Evolutionary conservation across 225 moss, liverwort and hornwort genomes (phyloP), one percentile per base, ranked within the genome.

Genomic region (Neckera pumila): DNA sequence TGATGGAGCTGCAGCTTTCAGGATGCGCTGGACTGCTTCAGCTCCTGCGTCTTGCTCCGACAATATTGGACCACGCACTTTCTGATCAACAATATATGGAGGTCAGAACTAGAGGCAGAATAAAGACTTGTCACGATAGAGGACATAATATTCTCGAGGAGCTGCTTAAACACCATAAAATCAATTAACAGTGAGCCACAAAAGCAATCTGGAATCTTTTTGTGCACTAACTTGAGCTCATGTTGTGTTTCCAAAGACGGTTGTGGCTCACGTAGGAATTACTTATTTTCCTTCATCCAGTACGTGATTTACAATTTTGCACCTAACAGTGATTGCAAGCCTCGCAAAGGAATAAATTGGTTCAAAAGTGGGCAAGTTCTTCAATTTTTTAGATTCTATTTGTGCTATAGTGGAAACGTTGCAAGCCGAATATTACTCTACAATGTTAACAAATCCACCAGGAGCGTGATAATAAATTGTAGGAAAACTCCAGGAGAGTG

Each of bases 21-120:
- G 80, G 69, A 96, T 92, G 54, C 93, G 88, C 81, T 93, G 91
- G 25, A 92, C 81, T 85, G 91, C 94, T 67, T 96, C 95, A 81
- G 90, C 87, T 83, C 91, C 94, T 69, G 83, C 73, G 51, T 92
- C 94, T 90, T 95, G 96, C 71, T 89, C 88, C 26, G 94, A 92
- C 79, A 94, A 89, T 92, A 95, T 70, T 80, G 96, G 94, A 81
- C 90, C 96, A 86, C 95, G 93, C 75, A 93, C 93, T 90, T 95
- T 96, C 94, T 97, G 95, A 89, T 90, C 80, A 88, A 87, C 71
- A 64, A 84, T 59, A 34, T 23, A 80, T 33, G 49, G 36, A 86
- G 62, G 51, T 87, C 85, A 89, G 72, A 70, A 58, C 86, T 45
- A 40, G 49, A 84, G 45, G 33, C 69, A 89, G 72, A 63, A 23